Base-by-base conservation (phyloP, 192 early-diverging fungal genomes). In the Neocallimastix lanati region DNA sequence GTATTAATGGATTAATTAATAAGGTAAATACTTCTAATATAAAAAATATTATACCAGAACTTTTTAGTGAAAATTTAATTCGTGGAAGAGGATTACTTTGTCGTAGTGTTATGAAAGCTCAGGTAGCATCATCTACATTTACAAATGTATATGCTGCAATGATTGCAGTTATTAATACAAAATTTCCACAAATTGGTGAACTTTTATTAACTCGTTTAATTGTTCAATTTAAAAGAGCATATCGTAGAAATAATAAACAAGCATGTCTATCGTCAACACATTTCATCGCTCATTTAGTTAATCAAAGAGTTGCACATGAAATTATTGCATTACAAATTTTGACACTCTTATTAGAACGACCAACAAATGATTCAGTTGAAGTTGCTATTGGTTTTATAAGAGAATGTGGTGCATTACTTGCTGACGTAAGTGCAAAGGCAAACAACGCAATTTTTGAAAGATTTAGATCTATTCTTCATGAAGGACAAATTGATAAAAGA, bases 321-420 rank as follows among this genome's bases (percentile, higher is more conserved):
- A 88, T 97, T 37, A 82, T 98, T 15, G 95, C 94, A 6, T 87
- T 98, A 78, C 92, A 97, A 82, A 87, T 96, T 27, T 84, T 97
- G 30, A 88, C 90, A 14, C 84, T 98, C 76, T 83, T 98, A 33
- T 86, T 97, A 16, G 88, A 95, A 87, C 85, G 92, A 79, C 80
- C 94, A 87, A 98, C 96, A 1, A 93, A 96, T 78, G 96, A 98
- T 83, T 96, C 96, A 50, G 95, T 98, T 3, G 96, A 97, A 81
- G 93, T 97, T 36, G 96, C 95, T 14, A 95, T 98, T 28, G 93
- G 94, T 0, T 96, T 97, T 83, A 93, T 95, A 89, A 90, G 93
- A 30, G 94, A 96, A 80, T 90, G 91, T 35, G 96, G 96, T 29
- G 90, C 94, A 6, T 92, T 92, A 82, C 82, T 98, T 33, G 85